Evolutionary conservation across 768 basidiomycete genomes (phyloP).

Genomic region (Boletus vinaceobasis): DNA sequence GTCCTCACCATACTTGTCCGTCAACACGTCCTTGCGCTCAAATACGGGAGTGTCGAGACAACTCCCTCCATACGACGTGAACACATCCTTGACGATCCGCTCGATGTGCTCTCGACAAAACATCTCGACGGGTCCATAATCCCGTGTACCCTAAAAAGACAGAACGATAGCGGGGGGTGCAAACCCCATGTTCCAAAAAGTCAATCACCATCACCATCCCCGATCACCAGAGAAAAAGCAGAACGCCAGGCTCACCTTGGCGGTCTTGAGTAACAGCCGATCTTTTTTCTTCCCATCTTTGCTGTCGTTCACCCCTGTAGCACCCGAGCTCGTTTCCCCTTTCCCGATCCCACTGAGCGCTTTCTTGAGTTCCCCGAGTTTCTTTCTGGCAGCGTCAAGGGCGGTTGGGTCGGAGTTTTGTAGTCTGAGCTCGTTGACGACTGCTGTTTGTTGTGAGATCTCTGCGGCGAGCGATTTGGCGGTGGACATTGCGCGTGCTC

Average conservation of each 20-base stretch:
- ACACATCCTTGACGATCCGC: conserved; percentile 79
- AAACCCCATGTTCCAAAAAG: not conserved
- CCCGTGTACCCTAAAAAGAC: conserved; percentile 77
- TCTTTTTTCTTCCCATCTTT: conserved; percentile 63
- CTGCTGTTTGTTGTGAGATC: conserved; percentile 51
- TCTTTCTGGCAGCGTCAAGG: conserved; percentile 65
- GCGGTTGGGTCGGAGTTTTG: conserved; percentile 48
- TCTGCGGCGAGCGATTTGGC: conserved; percentile 47
- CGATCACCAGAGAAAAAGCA: conserved; percentile 1
- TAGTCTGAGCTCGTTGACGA: conserved; percentile 61
- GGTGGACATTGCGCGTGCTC: conserved; percentile 37
- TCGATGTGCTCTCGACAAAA: conserved; percentile 90
- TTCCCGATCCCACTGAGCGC: conserved; percentile 42
- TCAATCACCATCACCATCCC: not conserved
- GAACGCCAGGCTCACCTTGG: conserved; percentile 60
- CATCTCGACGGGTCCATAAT: conserved; percentile 92
- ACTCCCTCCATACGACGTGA: conserved; percentile 83
- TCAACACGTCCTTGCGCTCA: conserved; percentile 92
- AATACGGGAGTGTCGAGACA: conserved; percentile 98
- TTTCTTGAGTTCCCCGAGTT: conserved; percentile 66
- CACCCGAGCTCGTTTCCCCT: conserved; percentile 25
- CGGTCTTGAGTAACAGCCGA: conserved; percentile 81
- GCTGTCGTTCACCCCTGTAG: conserved; percentile 34
- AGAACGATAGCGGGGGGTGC: too few species aligned
- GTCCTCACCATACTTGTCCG: conserved; percentile 98